A percentile compares a stretch with the other conserved stretches of the same genome.
These are phyloP conservation scores for Inga leiocalycina DNA, from an alignment of 306 rosid genomes.

Conservation along the genomic window DNA sequence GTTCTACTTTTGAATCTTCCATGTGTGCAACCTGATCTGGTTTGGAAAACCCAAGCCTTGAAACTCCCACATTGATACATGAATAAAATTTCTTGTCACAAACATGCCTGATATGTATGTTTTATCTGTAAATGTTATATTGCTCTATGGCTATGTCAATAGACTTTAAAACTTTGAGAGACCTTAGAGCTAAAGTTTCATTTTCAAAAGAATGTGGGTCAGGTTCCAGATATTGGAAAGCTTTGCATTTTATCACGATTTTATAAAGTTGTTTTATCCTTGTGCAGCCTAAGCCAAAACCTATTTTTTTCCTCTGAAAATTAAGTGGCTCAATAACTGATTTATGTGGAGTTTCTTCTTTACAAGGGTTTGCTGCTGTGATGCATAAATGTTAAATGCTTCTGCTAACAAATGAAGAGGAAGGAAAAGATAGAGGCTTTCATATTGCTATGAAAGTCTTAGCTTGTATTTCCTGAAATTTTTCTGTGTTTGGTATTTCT, in stretches of 20 bases:
- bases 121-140: too few species aligned
- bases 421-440: not conserved
- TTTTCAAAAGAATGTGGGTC: too few species aligned
- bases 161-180: too few species aligned
- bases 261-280: too few species aligned
- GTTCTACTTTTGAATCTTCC: not conserved
- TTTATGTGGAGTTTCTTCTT: not conserved
- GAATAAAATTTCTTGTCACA: not conserved
- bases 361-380: not conserved
- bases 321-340: not conserved
- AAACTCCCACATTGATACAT: not conserved
- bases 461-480: not conserved
- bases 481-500: not conserved
- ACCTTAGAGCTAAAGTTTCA: too few species aligned
- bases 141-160: too few species aligned
- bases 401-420: not conserved
- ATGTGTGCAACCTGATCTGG: not conserved
- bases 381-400: not conserved
- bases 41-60: not conserved
- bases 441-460: not conserved
- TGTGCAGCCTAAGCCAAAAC: too few species aligned
- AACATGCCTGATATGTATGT: not conserved
- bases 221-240: too few species aligned
- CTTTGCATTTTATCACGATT: too few species aligned
- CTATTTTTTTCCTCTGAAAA: not conserved